phyloP scores from a whole-genome alignment of 2,329 filamentous ascomycete genomes.

The Beauveria bassiana region DNA sequence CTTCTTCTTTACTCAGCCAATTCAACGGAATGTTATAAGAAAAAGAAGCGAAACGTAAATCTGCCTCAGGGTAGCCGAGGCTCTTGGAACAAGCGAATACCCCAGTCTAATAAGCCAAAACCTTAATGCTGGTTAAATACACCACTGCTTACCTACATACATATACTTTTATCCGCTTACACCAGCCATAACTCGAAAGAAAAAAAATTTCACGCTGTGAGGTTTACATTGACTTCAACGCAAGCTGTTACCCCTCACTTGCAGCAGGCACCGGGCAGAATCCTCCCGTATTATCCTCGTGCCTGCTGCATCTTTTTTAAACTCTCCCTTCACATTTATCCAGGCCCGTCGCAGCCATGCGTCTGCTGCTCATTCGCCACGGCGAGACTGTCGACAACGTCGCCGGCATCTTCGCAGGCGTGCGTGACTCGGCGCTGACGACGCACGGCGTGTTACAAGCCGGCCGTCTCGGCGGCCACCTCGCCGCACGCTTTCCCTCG shows the following conservation, averaged over 20 bases:
- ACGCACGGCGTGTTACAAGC: slow-evolving; percentile 76
- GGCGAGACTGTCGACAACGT: slow-evolving; percentile 90
- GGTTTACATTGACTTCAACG: no score
- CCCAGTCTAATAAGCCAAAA: not conserved
- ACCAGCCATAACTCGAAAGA: not conserved
- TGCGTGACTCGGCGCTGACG: slow-evolving; percentile 72
- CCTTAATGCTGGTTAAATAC: not conserved
- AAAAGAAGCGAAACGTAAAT: no score
- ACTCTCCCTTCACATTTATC: not conserved
- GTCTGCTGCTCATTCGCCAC: slow-evolving; percentile 71
- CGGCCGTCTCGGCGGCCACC: slow-evolving; percentile 58
- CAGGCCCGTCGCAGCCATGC: slow-evolving; percentile 19
- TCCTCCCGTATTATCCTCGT: not conserved
- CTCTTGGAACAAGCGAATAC: not conserved
- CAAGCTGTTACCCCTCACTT: not conserved
- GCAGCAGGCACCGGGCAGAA: slow-evolving; percentile 1
- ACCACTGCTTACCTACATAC: slow-evolving; percentile 1
- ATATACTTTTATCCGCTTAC: not conserved
- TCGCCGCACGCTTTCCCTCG: slow-evolving; percentile 31
- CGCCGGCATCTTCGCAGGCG: slow-evolving; percentile 68
- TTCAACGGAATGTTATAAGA: no score
- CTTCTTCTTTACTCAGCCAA: no score
- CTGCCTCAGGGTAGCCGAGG: not conserved
- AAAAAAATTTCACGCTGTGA: not conserved
- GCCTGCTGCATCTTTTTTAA: not conserved